These are phyloP conservation scores for Nepenthes mirabilis DNA, from an alignment of 148 eudicot genomes.

Conservation along the genomic window DNA sequence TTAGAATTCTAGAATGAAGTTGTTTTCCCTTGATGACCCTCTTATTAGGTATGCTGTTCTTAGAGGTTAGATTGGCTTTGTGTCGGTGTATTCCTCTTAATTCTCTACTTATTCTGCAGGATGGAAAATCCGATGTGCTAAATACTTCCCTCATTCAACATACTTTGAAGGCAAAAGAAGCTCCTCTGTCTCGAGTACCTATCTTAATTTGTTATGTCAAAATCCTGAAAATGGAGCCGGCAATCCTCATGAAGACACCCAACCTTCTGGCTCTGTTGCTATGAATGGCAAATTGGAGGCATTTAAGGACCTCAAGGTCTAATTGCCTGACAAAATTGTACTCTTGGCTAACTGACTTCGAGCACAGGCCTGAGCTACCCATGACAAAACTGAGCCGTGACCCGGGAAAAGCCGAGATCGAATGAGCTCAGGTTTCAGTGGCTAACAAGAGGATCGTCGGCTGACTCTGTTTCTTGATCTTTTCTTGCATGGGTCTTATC, in stretches of 20 bases:
- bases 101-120: conserved; percentile 24
- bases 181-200: conserved; percentile 40
- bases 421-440: too few relatives aligned
- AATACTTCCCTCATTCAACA: conserved; percentile 69
- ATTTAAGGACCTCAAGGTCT: conserved; percentile 43
- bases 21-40: too few relatives aligned
- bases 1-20: too few relatives aligned
- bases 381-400: conserved; percentile 5
- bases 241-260: neutral
- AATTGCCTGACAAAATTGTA: conserved; percentile 5
- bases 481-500: too few relatives aligned
- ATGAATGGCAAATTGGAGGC: conserved; percentile 57
- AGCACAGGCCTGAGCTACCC: conserved; percentile 3
- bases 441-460: too few relatives aligned
- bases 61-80: too few relatives aligned
- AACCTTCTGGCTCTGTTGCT: conserved; percentile 13
- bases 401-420: neutral
- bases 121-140: conserved; percentile 73
- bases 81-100: neutral
- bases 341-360: neutral
- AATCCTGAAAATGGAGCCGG: conserved; percentile 33
- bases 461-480: too few relatives aligned
- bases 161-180: conserved; percentile 71
- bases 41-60: too few relatives aligned
- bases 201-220: conserved; percentile 19